Conservation (phyloP, 148 eudicot species). For the Fallopia convolvulus region DNA sequence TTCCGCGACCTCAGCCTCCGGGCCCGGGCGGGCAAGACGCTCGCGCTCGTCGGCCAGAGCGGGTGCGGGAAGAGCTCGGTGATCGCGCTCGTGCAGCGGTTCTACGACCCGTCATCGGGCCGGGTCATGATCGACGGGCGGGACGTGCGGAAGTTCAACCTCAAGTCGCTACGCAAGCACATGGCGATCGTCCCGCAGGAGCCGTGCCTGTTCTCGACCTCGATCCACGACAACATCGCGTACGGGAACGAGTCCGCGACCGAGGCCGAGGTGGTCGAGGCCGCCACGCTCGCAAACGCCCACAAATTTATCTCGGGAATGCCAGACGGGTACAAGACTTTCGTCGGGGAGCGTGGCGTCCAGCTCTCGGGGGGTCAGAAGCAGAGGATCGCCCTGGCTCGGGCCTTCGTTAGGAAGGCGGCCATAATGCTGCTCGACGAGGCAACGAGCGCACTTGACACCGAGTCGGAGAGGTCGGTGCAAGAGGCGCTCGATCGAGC, state of each 20-base stretch:
- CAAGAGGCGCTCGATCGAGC: slow-evolving; percentile 82
- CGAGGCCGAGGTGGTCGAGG: slow-evolving; percentile 89
- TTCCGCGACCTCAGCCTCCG: slow-evolving; percentile 76
- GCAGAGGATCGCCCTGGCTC: slow-evolving; percentile 87
- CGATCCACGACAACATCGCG: slow-evolving; percentile 79
- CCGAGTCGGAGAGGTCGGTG: slow-evolving; percentile 83
- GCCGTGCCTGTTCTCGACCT: slow-evolving; percentile 88
- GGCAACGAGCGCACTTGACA: slow-evolving; percentile 94
- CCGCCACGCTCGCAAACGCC: slow-evolving; percentile 84
- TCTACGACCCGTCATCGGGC: slow-evolving; percentile 90
- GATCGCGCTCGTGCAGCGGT: slow-evolving; percentile 59
- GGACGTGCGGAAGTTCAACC: slow-evolving; percentile 79
- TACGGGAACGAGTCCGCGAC: slow-evolving; percentile 83
- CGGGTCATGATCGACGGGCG: slow-evolving; percentile 81
- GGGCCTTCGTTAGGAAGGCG: slow-evolving; percentile 78
- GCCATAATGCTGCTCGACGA: slow-evolving; percentile 84
- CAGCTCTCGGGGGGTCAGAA: slow-evolving; percentile 96
- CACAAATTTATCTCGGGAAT: slow-evolving; percentile 81
- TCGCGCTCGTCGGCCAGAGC: slow-evolving; percentile 93
- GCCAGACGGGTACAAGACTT: slow-evolving; percentile 92
- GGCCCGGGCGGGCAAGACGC: slow-evolving; percentile 87
- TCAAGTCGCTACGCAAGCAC: slow-evolving; percentile 68
- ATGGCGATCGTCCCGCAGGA: slow-evolving; percentile 89
- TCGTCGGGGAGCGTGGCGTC: slow-evolving; percentile 83
- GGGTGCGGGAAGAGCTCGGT: slow-evolving; percentile 97